Percentiles rank a stretch among this genome's conserved stretches.
Evolutionary conservation across 2,329 filamentous ascomycete genomes (phyloP).

Genomic region (Dendrostoma leiphaemia): DNA sequence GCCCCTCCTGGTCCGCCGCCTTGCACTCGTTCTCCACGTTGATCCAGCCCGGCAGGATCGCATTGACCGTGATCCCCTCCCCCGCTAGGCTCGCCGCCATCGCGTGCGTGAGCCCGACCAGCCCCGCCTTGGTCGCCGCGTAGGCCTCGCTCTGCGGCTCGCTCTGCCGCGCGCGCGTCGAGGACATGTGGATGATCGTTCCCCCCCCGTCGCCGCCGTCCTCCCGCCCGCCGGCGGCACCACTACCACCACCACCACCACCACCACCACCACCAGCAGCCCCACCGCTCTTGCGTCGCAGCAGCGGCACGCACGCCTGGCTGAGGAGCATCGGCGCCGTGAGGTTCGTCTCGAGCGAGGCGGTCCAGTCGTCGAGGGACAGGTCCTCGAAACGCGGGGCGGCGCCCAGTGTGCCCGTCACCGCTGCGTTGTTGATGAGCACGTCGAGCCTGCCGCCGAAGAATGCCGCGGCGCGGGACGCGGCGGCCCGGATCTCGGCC

Average conservation of each 20-base stretch:
- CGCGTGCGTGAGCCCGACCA: slow-evolving; percentile 47
- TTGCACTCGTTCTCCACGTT: slow-evolving; percentile 39
- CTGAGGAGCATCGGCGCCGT: slow-evolving; percentile 33
- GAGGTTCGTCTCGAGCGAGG: slow-evolving; percentile 35
- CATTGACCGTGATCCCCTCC: slow-evolving; percentile 44
- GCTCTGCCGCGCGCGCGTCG: slow-evolving; percentile 46
- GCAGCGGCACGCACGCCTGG: slow-evolving; percentile 27
- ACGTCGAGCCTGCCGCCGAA: slow-evolving; percentile 37
- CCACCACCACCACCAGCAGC: slow-evolving; percentile 21
- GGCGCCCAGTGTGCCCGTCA: slow-evolving; percentile 33
- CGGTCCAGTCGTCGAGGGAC: slow-evolving; percentile 36
- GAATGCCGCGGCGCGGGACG: slow-evolving; percentile 27
- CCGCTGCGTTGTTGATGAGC: slow-evolving; percentile 41
- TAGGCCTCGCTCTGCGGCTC: slow-evolving; percentile 50
- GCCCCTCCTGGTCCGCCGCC: slow-evolving; percentile 34
- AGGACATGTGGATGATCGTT: slow-evolving; percentile 45
- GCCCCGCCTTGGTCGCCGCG: slow-evolving; percentile 46
- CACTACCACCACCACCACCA: too few relatives aligned
- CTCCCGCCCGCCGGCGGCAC: slow-evolving; percentile 4
- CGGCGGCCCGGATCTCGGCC: slow-evolving; percentile 29
- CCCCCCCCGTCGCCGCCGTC: slow-evolving; percentile 24
- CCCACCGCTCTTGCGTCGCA: slow-evolving; percentile 14
- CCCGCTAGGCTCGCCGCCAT: slow-evolving; percentile 44
- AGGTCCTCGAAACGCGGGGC: slow-evolving; percentile 26
- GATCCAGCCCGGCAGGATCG: slow-evolving; percentile 51